Base-by-base conservation (phyloP, 2,329 filamentous ascomycete genomes). In the Fusarium sp. region DNA sequence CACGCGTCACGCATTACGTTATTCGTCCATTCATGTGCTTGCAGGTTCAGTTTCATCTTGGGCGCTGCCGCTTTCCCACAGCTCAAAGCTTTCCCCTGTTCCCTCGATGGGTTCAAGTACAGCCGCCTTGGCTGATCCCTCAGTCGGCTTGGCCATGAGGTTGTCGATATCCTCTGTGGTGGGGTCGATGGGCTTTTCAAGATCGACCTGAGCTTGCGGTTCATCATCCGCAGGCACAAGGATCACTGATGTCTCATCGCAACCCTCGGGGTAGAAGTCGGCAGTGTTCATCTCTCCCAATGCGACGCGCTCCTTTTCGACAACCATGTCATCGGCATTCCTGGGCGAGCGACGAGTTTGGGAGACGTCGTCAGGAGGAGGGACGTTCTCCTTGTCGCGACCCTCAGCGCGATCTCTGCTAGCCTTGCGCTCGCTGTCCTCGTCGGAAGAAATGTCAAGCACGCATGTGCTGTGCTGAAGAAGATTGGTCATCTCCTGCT, bases 371-470 rank as follows among this genome's bases (percentile, higher is more conserved):
- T 86, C 85, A 3, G 78, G 74, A 2, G 94, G 94, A 5, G 94
- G 91, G 15, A 97, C 87, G 73, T 99, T 99, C 80, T 99, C 94
- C 81, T 99, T 99, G 71, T 92, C 91, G 29, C 87, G 83, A 41
- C 85, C 84, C 65, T 91, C 85, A 29, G 81, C 81, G 67, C 81
- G 74, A 72, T 82, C 83, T 65, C 77, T 77, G 46, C 71, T 78
- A 39, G 83, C 77, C 72, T 85, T 85, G 45, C 79, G 82, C 70
- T 85, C 83, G 26, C 79, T 84, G 76, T 93, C 91, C 74, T 97
- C 93, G 70, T 97, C 93, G 22, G 92, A 93, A 67, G 88, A 92
- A 71, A 98, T 92, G 73, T 98, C 94, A 4, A 98, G 84, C 0
- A 90, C 88, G 64, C 90, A 89, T 7, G 94, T 94, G 53, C 90